Conservation (phyloP, 140 eudicot genomes). For the Oenanthe javanica region DNA sequence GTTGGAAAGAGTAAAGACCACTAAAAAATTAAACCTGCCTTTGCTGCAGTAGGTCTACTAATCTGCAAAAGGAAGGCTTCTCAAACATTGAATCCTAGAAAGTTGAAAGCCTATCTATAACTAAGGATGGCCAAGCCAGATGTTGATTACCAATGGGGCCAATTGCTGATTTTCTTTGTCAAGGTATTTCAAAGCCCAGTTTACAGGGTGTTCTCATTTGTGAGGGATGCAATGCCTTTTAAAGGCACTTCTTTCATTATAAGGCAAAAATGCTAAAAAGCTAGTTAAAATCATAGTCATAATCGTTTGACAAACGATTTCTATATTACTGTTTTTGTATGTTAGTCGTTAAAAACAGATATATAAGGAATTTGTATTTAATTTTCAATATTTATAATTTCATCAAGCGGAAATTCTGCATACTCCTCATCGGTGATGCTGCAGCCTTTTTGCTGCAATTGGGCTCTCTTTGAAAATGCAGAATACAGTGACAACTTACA, state of each 20-base stretch:
- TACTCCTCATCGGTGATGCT: background rate
- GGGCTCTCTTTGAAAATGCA: background rate
- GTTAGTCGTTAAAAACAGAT: background rate
- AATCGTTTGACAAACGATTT: too few relatives aligned
- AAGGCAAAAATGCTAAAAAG: background rate
- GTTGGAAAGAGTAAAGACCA: background rate
- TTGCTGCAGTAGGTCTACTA: background rate
- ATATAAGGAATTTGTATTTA: too few relatives aligned
- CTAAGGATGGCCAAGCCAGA: background rate
- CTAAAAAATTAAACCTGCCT: background rate
- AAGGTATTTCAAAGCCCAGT: background rate
- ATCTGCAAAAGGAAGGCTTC: background rate
- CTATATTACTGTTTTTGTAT: background rate
- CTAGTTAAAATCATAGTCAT: too few relatives aligned
- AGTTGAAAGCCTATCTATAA: background rate
- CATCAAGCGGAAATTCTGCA: too few relatives aligned
- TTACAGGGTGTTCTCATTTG: background rate
- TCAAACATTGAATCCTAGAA: background rate
- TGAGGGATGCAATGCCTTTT: background rate
- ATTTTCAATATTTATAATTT: too few relatives aligned
- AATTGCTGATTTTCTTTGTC: background rate
- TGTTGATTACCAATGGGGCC: background rate
- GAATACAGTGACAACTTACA: background rate
- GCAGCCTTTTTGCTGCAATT: background rate
- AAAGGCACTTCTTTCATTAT: background rate